Evolutionary conservation across 495 filamentous ascomycete species (phyloP).

Genomic region (Neurospora sp.): DNA sequence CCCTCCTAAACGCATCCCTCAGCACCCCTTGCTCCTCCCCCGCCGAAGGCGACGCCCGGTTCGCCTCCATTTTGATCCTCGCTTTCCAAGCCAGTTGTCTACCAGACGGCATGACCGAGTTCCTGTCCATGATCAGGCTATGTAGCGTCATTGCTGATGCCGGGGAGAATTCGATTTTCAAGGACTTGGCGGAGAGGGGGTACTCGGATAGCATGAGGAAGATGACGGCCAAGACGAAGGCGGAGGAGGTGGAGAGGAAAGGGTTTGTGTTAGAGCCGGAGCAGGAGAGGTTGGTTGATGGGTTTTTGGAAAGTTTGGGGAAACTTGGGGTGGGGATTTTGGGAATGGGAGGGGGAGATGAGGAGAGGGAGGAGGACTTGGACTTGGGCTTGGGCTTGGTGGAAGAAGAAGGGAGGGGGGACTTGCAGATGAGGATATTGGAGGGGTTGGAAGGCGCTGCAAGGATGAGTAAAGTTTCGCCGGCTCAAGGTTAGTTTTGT

Average conservation of each 20-base stretch:
- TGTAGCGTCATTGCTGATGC: slow-evolving; percentile 36
- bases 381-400: not conserved
- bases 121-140: slow-evolving; percentile 43
- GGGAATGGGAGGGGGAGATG: too few relatives aligned
- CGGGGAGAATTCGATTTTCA: slow-evolving; percentile 30
- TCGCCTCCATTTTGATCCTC: slow-evolving; percentile 40
- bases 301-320: slow-evolving; percentile 10
- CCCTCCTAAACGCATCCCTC: slow-evolving; percentile 30
- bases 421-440: not conserved
- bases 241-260: not conserved
- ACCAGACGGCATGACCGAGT: slow-evolving; percentile 44
- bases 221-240: not conserved
- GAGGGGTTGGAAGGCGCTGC: not conserved
- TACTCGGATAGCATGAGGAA: slow-evolving; percentile 11
- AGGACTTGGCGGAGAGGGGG: slow-evolving; percentile 18
- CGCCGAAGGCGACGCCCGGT: slow-evolving; percentile 34
- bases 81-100: slow-evolving; percentile 45
- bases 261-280: slow-evolving; percentile 3
- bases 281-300: slow-evolving; percentile 14
- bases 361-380: too few relatives aligned
- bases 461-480: slow-evolving; percentile 7
- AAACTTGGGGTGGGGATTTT: not conserved
- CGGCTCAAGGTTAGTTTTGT: slow-evolving; percentile 15
- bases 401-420: not conserved
- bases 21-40: slow-evolving; percentile 17